Evolutionary conservation across 192 early-diverging fungal species (phyloP), one percentile per base, ranked within the genome.

Genomic region (Thamnidium elegans): DNA sequence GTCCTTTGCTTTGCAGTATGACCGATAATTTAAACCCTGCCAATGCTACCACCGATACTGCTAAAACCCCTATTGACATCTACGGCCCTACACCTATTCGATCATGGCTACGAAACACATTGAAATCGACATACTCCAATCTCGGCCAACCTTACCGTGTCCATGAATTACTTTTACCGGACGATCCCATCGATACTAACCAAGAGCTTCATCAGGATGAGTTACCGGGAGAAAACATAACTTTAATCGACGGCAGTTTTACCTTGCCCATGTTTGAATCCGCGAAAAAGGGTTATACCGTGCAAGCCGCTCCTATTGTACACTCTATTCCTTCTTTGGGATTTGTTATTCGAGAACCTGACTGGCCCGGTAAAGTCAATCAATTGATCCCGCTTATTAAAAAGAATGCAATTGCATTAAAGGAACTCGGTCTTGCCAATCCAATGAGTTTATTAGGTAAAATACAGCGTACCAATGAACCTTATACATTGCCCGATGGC

Each of bases 301-400:
- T 84, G 0, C n/a, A 59, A 14, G 80, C 78, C 4, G 69, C 70
- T 2, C 74, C 76, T 10, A 82, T 86, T 17, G 13, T 53, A 8
- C 84, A 86, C 58, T 77, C 76, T 5, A 78, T 84, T 47, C 80
- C 84, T 7, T 71, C 71, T n/a, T 48, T 86, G 3, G 84, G 84
- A 2, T 86, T 75, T 61, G 58, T 82, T 1, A 42, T 84, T 19
- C 36, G 52, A 4, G 81, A 86, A 65, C 70, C 66, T 20, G 39
- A 59, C 3, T 48, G 61, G 19, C 73, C 68, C 3, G 84, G 84
- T 14, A 70, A 80, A 4, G 50, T 32, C 3, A n/a, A 52, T 3
- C 62, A 69, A 14, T 26, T 79, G 6, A 61, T 66, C 7, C 84
- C 84, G 13, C 10, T 71, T 1, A 48, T 85, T 13, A 39, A 69